These are phyloP conservation scores for Mortierella hygrophila DNA, from an alignment of 192 early-diverging fungal species.

Conservation along the genomic window DNA sequence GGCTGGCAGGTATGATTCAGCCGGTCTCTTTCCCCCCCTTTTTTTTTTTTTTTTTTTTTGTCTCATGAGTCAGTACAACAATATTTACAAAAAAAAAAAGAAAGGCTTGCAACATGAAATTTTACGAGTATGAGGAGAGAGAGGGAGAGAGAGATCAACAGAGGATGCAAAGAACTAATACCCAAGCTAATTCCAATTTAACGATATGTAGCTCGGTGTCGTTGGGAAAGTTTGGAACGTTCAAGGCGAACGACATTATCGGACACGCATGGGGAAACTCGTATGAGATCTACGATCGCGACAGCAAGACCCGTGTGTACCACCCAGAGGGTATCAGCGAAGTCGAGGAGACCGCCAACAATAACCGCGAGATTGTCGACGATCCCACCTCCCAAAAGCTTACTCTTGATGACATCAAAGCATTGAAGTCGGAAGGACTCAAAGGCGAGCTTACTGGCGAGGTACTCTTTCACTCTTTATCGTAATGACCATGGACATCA, in stretches of 20 bases:
- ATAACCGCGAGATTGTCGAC: constrained; percentile 88
- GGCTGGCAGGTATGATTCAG: constrained; percentile 61
- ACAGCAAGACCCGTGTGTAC: constrained; percentile 55
- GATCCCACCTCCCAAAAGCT: constrained; percentile 82
- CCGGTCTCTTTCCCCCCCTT: background rate
- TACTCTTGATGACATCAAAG: constrained; percentile 84
- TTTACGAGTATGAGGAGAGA: too few species aligned
- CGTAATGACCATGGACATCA: too few species aligned
- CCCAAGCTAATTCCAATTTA: background rate
- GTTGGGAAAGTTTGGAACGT: constrained; percentile 94
- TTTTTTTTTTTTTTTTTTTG: too few species aligned
- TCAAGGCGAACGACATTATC: constrained; percentile 83
- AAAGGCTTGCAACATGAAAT: too few species aligned
- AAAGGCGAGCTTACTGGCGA: constrained; percentile 75
- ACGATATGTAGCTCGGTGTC: constrained; percentile 61
- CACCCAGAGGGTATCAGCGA: constrained; percentile 46
- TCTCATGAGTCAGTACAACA: too few species aligned
- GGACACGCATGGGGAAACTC: constrained; percentile 86
- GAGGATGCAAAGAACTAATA: background rate
- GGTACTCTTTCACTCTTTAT: constrained; percentile 3
- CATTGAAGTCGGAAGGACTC: constrained; percentile 79
- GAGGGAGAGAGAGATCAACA: too few species aligned
- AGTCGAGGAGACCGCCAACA: constrained; percentile 80
- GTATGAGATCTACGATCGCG: constrained; percentile 84
- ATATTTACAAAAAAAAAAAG: too few species aligned